These are phyloP conservation scores for Aspergillus hortae DNA, from an alignment of 2,329 filamentous ascomycete genomes.

Conservation along the genomic window DNA sequence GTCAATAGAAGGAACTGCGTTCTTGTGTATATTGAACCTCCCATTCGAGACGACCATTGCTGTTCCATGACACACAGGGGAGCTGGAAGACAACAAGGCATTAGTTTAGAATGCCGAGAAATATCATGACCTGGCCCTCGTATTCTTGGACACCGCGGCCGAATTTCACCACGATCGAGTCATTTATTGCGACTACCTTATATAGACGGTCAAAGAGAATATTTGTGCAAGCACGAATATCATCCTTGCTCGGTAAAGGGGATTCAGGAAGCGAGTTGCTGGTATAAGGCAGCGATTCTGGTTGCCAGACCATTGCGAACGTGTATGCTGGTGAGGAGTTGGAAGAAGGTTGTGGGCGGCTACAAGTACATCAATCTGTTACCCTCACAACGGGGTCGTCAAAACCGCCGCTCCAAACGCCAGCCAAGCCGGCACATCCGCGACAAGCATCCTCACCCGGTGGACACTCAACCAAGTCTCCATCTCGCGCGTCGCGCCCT, in stretches of 20 bases:
- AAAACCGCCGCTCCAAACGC: conserved; percentile 7
- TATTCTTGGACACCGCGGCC: conserved; percentile 9
- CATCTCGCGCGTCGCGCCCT: conserved; percentile 12
- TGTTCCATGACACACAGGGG: neutral
- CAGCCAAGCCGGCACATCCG: conserved; percentile 10
- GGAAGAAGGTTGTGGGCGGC: neutral
- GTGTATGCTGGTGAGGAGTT: neutral
- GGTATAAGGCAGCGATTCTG: neutral
- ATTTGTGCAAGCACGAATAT: conserved; percentile 24
- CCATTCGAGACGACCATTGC: neutral
- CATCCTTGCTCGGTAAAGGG: conserved; percentile 19
- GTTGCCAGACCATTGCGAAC: neutral
- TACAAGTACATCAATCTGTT: too few species aligned
- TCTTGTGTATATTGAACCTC: neutral
- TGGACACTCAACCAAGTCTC: conserved; percentile 7
- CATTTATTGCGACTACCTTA: conserved; percentile 24
- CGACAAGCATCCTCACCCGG: conserved; percentile 8
- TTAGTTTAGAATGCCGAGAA: conserved; percentile 8
- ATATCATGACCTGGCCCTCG: conserved; percentile 6
- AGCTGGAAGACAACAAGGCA: neutral
- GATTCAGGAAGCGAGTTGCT: conserved; percentile 13
- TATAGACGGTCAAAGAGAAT: conserved; percentile 10
- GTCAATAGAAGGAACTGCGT: neutral
- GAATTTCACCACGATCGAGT: conserved; percentile 24
- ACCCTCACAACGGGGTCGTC: too few species aligned